Evolutionary conservation across 495 filamentous ascomycete genomes (phyloP).

Genomic region (Astrothelium macrocarpum): DNA sequence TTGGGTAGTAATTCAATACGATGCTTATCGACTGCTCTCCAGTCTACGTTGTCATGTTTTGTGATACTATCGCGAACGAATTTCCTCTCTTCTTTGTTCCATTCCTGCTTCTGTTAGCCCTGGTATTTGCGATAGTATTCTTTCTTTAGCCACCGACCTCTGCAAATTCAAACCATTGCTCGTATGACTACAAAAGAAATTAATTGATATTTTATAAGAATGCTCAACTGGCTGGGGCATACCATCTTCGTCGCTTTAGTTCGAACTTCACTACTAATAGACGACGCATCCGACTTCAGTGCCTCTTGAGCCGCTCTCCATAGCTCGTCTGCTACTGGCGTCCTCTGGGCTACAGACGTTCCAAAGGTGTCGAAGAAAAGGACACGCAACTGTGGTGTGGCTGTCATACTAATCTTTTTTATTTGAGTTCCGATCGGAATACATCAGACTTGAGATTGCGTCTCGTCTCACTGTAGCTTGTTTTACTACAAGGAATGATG

Average conservation of each 20-base stretch:
- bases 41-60: slow-evolving; percentile 7
- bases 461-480: no score
- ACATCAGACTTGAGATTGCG: neutral
- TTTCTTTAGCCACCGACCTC: slow-evolving; percentile 5
- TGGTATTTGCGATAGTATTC: neutral
- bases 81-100: slow-evolving; percentile 6
- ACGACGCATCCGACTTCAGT: slow-evolving; percentile 10
- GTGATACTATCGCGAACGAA: slow-evolving; percentile 3
- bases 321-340: slow-evolving; percentile 11
- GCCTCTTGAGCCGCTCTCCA: slow-evolving; percentile 8
- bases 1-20: slow-evolving; percentile 1
- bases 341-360: slow-evolving; percentile 11
- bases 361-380: slow-evolving; percentile 12
- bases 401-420: slow-evolving; percentile 1
- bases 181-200: slow-evolving; percentile 10
- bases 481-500: no score
- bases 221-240: slow-evolving; percentile 4
- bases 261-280: slow-evolving; percentile 12
- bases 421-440: neutral
- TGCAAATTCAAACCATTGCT: slow-evolving; percentile 10
- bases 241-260: slow-evolving; percentile 12
- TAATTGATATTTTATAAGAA: neutral
- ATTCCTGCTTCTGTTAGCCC: slow-evolving; percentile 6
- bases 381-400: slow-evolving; percentile 5
- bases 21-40: slow-evolving; percentile 7